Conservation (phyloP, 75 land plant species). For the Cryptomeria japonica region DNA sequence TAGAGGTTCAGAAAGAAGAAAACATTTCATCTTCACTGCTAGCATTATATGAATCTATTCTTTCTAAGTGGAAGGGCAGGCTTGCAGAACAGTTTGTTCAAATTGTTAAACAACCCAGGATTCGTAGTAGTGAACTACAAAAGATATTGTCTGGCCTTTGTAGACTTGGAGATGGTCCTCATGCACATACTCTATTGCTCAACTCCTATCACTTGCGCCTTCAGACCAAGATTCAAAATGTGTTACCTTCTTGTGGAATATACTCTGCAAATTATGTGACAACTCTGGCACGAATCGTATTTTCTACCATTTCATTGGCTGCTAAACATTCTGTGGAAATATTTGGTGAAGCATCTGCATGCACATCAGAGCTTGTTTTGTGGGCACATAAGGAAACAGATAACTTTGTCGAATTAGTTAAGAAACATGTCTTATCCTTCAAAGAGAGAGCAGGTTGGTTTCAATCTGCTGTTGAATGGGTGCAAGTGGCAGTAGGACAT, state of each 20-base stretch:
- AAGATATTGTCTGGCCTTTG: slow-evolving; percentile 46
- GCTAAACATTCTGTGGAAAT: slow-evolving; percentile 46
- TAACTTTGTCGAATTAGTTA: slow-evolving; percentile 55
- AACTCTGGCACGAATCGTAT: slow-evolving; percentile 50
- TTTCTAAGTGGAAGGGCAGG: slow-evolving; percentile 44
- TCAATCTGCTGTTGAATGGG: slow-evolving; percentile 65
- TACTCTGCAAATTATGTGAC: slow-evolving; percentile 58
- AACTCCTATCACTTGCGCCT: slow-evolving; percentile 47
- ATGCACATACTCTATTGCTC: slow-evolving; percentile 57
- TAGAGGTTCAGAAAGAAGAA: slow-evolving; percentile 27
- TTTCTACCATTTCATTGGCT: slow-evolving; percentile 57
- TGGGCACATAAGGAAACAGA: slow-evolving; percentile 71
- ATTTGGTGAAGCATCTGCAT: slow-evolving; percentile 53
- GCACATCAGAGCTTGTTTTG: slow-evolving; percentile 54
- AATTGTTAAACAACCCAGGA: slow-evolving; percentile 48
- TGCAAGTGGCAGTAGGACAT: slow-evolving; percentile 67
- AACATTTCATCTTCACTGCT: slow-evolving; percentile 24
- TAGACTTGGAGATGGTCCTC: slow-evolving; percentile 60
- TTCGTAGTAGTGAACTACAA: slow-evolving; percentile 39
- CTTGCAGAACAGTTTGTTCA: slow-evolving; percentile 57
- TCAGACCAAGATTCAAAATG: slow-evolving; percentile 36
- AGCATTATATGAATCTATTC: slow-evolving; percentile 27
- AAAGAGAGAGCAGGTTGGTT: slow-evolving; percentile 61
- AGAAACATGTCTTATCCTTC: slow-evolving; percentile 60
- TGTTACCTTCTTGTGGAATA: slow-evolving; percentile 41